Conservation (phyloP, 1,284 basidiomycete species). For the Apiotrichum laibachii region DNA sequence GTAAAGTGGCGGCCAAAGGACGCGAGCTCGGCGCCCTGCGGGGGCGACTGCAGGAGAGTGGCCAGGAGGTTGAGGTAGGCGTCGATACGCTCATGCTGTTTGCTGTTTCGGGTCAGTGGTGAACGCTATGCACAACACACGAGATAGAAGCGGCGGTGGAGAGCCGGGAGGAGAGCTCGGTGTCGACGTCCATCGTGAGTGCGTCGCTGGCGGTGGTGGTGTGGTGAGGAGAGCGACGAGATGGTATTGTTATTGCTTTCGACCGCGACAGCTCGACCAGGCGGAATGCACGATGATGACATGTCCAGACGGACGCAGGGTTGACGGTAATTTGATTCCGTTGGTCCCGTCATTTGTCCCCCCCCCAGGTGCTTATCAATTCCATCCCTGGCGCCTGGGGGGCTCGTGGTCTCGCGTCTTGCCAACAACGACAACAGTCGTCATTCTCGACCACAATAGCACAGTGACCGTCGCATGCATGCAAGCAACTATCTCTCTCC, state of each 20-base stretch:
- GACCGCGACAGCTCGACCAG: no score
- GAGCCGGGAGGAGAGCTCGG: conserved; percentile 11
- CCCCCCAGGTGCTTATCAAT: no score
- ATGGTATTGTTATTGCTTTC: no score
- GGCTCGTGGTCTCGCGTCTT: not conserved
- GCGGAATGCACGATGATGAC: no score
- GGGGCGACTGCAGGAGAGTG: conserved; percentile 50
- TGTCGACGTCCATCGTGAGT: conserved; percentile 24
- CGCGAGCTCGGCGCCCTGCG: conserved; percentile 57
- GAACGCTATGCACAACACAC: not conserved
- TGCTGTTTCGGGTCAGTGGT: conserved; percentile 19
- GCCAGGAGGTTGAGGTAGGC: conserved; percentile 58
- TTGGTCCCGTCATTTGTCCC: no score
- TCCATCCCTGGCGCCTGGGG: no score
- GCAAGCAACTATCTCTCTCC: no score
- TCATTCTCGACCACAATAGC: no score
- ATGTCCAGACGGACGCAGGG: no score
- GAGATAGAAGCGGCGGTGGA: conserved; percentile 11
- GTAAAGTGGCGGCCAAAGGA: conserved; percentile 42
- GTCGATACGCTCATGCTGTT: conserved; percentile 77
- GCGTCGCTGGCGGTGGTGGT: not conserved
- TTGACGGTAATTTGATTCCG: no score
- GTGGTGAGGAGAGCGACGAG: not conserved
- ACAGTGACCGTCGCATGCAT: no score
- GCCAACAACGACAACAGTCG: no score